A percentile compares a stretch with the other conserved stretches of the same genome.
Conservation (phyloP, 106 monocot species). For the Alisma plantagoaquatica region DNA sequence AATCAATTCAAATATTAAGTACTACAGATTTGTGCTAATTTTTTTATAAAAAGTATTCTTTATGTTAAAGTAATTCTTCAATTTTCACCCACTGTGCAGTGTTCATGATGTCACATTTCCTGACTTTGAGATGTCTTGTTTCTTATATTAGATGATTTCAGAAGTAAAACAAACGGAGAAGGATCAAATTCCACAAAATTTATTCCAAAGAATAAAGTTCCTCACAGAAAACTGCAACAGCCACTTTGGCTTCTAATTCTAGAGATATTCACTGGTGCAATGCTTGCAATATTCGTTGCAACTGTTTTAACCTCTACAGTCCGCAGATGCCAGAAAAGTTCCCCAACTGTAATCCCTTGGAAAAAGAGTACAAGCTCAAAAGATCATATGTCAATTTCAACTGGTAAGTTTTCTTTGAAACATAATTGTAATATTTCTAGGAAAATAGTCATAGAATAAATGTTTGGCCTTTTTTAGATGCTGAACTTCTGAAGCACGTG, state of each 20-base stretch:
- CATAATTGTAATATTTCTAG: background rate
- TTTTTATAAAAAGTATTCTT: too few relatives aligned
- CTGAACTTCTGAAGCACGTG: slow-evolving; percentile 51
- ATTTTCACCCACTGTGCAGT: too few relatives aligned
- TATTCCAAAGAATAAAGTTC: background rate
- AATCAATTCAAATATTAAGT: too few relatives aligned
- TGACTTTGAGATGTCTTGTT: too few relatives aligned
- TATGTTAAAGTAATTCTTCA: too few relatives aligned
- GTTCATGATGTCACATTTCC: too few relatives aligned
- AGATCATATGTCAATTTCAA: slow-evolving; percentile 26
- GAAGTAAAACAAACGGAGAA: background rate
- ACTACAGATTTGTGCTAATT: too few relatives aligned
- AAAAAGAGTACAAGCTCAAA: slow-evolving; percentile 29
- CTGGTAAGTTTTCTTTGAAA: slow-evolving; percentile 35
- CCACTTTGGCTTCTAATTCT: slow-evolving; percentile 77
- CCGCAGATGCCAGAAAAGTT: slow-evolving; percentile 32
- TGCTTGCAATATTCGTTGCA: slow-evolving; percentile 31
- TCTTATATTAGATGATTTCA: too few relatives aligned
- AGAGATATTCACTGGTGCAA: slow-evolving; percentile 49
- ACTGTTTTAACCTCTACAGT: slow-evolving; percentile 12
- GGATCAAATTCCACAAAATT: background rate
- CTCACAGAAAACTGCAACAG: slow-evolving; percentile 26
- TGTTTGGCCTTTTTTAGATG: slow-evolving; percentile 26
- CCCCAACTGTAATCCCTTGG: slow-evolving; percentile 26
- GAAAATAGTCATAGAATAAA: background rate